Base-by-base conservation (phyloP, 305 asterid species). In the Plantago lanceolata region DNA sequence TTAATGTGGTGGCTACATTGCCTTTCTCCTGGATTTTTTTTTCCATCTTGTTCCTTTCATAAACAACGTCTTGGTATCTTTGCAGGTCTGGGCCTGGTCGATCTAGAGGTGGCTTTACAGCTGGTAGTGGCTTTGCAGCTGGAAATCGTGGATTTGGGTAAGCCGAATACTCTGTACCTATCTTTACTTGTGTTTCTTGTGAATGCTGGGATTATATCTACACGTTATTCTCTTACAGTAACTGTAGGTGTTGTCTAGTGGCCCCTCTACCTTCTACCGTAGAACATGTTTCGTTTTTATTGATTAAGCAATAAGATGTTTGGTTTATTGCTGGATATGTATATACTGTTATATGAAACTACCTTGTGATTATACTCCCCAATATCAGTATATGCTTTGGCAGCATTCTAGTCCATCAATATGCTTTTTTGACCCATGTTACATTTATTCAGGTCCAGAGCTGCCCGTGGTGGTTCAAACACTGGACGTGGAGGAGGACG, bases 51-150 rank as follows among this genome's bases (percentile, higher is more conserved):
- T 29, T 33, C 12, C 59, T 49, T 20, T 37, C 20, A 19, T 58
- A 31, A 61, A 57, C n/a, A 40, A 40, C 19, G 57, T 9, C 31
- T 68, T 6, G 19, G 12, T 1, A 64, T 21, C 59, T 66, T 13
- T 76, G 81, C 73, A 88, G 92, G 68, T 71, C 83, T 71, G 87
- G 84, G 61, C 75, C 79, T 33, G 86, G 70, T 65, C 85, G 78
- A 40, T 13, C 70, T 8, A 75, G 85, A 73, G 85, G 81, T 72
- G 83, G 81, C 43, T 73, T 81, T 40, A n/a, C 73, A 48, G 71
- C 76, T 15, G 54, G 61, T 37, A 33, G 81, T 74, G 83, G 81
- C 43, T 73, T 81, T 40, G 15, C 71, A 44, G 68, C 76, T 15
- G 54, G 59, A 31, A 68, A 68, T 64, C 81, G 83, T 33, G 84